These are phyloP conservation scores for Quercus tomentella DNA, from an alignment of 331 rosid species.

Conservation along the genomic window DNA sequence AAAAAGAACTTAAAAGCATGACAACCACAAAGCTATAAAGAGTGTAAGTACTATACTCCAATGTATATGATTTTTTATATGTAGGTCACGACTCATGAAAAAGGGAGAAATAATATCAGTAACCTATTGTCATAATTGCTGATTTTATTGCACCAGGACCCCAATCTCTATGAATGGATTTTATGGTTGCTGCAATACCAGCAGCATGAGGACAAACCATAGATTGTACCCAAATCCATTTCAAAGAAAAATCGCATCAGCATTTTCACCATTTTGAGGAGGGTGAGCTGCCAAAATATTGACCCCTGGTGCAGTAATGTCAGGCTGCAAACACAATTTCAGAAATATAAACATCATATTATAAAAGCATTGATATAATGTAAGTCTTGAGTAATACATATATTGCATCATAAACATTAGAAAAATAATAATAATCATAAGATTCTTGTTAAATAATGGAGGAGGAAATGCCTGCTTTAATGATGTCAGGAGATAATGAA, in stretches of 20 bases:
- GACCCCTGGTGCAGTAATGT: neutral
- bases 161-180: neutral
- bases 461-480: too few species aligned
- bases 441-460: too few species aligned
- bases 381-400: too few species aligned
- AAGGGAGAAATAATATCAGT: neutral
- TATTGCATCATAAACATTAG: too few species aligned
- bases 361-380: too few species aligned
- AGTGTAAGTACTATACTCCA: too few species aligned
- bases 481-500: too few species aligned
- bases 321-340: neutral
- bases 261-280: too few species aligned
- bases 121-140: constrained; percentile 2
- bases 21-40: too few species aligned
- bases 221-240: neutral
- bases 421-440: too few species aligned
- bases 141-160: neutral
- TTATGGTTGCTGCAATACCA: neutral
- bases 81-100: neutral
- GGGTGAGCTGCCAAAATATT: neutral
- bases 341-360: too few species aligned
- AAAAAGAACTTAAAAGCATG: neutral
- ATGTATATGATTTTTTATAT: neutral
- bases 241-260: neutral
- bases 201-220: neutral